phyloP scores from a whole-genome alignment of 805 yeast species.

The Candida sanyiensis region DNA sequence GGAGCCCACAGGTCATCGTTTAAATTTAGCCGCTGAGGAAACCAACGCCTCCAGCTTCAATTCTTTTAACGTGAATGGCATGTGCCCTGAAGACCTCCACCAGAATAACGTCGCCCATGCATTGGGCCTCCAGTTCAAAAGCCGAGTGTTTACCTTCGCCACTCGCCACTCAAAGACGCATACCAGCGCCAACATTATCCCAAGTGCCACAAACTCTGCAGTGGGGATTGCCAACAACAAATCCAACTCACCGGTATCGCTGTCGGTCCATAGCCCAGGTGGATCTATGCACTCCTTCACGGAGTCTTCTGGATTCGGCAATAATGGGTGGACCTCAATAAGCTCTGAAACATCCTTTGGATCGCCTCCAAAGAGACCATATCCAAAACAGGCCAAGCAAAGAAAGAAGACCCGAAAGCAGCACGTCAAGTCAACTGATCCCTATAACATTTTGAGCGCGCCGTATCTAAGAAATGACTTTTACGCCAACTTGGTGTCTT shows the following conservation, averaged over 20 bases:
- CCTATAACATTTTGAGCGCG: constrained; percentile 56
- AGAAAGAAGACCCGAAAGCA: constrained; percentile 19
- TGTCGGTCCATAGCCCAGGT: constrained; percentile 5
- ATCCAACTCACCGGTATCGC: no score
- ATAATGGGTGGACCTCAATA: constrained; percentile 8
- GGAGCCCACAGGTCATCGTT: background rate
- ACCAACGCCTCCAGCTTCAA: no score
- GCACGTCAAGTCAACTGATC: constrained; percentile 31
- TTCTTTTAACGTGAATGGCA: no score
- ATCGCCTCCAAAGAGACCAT: constrained; percentile 7
- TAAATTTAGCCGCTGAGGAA: constrained; percentile 9
- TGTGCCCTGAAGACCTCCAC: no score
- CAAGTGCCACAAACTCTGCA: no score
- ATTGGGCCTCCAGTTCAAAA: constrained; percentile 36
- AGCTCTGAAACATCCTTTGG: constrained; percentile 12
- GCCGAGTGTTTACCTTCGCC: constrained; percentile 41
- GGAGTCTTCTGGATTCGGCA: background rate
- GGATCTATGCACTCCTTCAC: constrained; percentile 4
- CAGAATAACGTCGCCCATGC: constrained; percentile 45
- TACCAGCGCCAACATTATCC: no score
- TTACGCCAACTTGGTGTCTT: constrained; percentile 67
- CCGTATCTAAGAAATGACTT: constrained; percentile 72
- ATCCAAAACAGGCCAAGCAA: background rate
- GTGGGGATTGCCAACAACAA: no score
- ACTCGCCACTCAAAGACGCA: constrained; percentile 8